Percentiles rank a stretch among this genome's conserved stretches.
Evolutionary conservation across 345 rosid genomes (phyloP).

Genomic region (Cochlearia excelsa): DNA sequence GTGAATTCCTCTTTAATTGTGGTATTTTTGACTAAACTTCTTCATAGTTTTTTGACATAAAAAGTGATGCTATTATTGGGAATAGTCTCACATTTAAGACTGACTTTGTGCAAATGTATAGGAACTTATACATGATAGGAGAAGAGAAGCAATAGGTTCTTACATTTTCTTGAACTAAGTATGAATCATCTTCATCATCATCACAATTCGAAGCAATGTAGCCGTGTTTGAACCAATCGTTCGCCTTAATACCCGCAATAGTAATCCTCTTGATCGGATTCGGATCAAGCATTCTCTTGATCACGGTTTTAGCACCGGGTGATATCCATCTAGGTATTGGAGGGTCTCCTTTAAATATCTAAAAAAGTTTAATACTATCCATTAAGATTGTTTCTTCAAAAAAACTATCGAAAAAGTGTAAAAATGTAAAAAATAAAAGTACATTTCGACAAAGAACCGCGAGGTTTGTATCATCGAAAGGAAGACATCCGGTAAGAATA

Average conservation of each 20-base stretch:
- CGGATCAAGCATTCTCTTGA: constrained; percentile 79
- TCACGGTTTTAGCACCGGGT: constrained; percentile 61
- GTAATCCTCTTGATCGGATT: constrained; percentile 67
- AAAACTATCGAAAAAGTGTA: constrained; percentile 1
- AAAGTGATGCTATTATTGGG: no score
- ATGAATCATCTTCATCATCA: constrained; percentile 56
- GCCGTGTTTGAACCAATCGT: constrained; percentile 69
- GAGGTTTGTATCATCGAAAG: constrained; percentile 86
- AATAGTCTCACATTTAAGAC: no score
- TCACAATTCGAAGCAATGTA: constrained; percentile 50
- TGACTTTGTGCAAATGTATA: not conserved
- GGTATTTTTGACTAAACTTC: no score
- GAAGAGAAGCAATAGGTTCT: constrained; percentile 12
- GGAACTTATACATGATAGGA: not conserved
- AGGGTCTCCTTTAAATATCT: constrained; percentile 80
- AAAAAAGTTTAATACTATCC: not conserved
- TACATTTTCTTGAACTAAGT: constrained; percentile 55
- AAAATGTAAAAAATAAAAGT: not conserved
- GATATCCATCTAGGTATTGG: constrained; percentile 84
- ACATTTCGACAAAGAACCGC: constrained; percentile 87
- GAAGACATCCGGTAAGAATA: constrained; percentile 77
- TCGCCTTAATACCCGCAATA: constrained; percentile 49
- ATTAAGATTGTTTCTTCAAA: constrained; percentile 19
- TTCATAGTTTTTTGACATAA: no score
- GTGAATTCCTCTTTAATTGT: no score